Percentiles rank a stretch among this genome's conserved stretches.
phyloP scores from a whole-genome alignment of 306 rosid genomes.

The Inga leiocalycina region DNA sequence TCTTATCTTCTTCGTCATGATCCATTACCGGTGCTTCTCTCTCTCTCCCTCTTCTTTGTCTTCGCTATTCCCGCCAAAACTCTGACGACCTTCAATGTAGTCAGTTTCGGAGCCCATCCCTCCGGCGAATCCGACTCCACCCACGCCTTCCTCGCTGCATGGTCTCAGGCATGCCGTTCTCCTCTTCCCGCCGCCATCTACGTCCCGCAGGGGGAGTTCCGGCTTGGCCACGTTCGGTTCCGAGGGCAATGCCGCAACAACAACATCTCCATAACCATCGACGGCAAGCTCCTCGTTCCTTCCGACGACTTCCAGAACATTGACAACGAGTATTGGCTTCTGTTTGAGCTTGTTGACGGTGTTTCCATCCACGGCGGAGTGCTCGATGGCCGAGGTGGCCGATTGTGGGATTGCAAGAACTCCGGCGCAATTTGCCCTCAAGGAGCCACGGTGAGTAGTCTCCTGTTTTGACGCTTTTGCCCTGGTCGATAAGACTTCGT shows the following conservation, averaged over 20 bases:
- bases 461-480: neutral
- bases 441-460: conserved; percentile 52
- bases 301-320: conserved; percentile 32
- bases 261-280: conserved; percentile 40
- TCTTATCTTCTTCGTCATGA: neutral
- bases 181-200: conserved; percentile 4
- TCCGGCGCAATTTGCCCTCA: conserved; percentile 42
- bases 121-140: conserved; percentile 46
- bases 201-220: conserved; percentile 52
- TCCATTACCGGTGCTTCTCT: neutral
- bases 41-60: neutral
- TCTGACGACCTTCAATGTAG: conserved; percentile 35
- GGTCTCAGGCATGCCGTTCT: conserved; percentile 50
- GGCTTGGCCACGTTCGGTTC: conserved; percentile 26
- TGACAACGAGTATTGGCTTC: conserved; percentile 38
- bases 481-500: neutral
- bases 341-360: conserved; percentile 38
- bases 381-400: conserved; percentile 54
- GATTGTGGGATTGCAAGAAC: conserved; percentile 57
- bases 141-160: conserved; percentile 39
- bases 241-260: conserved; percentile 36
- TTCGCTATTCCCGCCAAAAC: neutral
- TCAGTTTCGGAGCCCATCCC: conserved; percentile 51
- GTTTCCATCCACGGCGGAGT: conserved; percentile 54
- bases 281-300: conserved; percentile 56